Evolutionary conservation across 345 rosid genomes (phyloP).

Genomic region (Eutrema yunnanense): DNA sequence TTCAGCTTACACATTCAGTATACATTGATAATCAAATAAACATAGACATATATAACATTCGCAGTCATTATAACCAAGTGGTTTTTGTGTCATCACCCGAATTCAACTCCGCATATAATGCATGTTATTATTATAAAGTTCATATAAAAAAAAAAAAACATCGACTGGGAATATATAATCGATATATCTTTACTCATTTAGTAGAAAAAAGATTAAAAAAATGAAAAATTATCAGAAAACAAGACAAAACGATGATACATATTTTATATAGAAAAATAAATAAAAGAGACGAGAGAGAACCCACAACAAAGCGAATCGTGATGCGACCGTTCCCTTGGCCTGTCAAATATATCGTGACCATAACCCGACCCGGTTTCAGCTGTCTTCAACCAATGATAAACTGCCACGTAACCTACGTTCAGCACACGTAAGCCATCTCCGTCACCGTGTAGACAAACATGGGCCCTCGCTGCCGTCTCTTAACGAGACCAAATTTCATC

Average conservation of each 20-base stretch:
- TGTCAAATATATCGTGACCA: constrained; percentile 31
- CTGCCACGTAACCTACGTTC: constrained; percentile 37
- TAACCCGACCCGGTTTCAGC: constrained; percentile 35
- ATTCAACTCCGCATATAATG: too few relatives aligned
- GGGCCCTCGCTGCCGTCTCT: constrained; percentile 56
- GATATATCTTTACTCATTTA: background rate
- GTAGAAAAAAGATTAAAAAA: too few relatives aligned
- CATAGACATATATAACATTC: too few relatives aligned
- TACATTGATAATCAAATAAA: background rate
- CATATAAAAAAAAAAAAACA: too few relatives aligned
- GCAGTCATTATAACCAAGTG: too few relatives aligned
- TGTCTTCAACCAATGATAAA: constrained; percentile 6
- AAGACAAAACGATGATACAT: constrained; percentile 28
- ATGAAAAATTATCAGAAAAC: background rate
- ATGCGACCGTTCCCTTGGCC: constrained; percentile 42
- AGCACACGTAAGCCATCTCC: constrained; percentile 47
- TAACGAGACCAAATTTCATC: constrained; percentile 34
- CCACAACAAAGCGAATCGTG: constrained; percentile 24
- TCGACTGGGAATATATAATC: too few relatives aligned
- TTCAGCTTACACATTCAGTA: background rate
- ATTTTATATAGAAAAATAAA: background rate
- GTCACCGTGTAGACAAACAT: constrained; percentile 36
- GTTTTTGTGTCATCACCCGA: too few relatives aligned
- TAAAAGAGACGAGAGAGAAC: background rate
- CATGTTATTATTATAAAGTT: too few relatives aligned